Evolutionary conservation across 331 rosid species (phyloP).

Genomic region (Stylosanthes scabra): DNA sequence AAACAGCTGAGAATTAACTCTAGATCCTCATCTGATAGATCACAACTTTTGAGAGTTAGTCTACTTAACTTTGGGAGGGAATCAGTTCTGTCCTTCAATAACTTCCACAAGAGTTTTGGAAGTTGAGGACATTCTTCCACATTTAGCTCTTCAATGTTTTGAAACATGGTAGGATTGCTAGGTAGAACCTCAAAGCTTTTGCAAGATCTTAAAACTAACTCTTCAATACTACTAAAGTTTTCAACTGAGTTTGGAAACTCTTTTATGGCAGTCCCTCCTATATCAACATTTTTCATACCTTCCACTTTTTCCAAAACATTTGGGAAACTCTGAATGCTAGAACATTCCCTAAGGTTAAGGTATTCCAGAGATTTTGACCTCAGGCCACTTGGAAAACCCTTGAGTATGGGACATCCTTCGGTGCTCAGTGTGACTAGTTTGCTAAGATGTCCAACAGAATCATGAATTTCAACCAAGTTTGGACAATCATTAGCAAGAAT

Average conservation of each 20-base stretch:
- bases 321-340: slow-evolving; percentile 35
- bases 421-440: slow-evolving; percentile 37
- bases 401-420: slow-evolving; percentile 29
- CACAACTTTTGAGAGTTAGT: slow-evolving; percentile 33
- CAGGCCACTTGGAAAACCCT: slow-evolving; percentile 23
- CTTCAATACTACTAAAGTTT: slow-evolving; percentile 30
- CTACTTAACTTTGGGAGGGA: slow-evolving; percentile 33
- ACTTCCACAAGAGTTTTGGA: slow-evolving; percentile 28
- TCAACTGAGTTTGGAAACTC: slow-evolving; percentile 35
- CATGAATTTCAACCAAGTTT: slow-evolving; percentile 40
- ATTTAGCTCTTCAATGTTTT: slow-evolving; percentile 37
- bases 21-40: slow-evolving; percentile 37
- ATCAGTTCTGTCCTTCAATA: neutral
- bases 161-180: slow-evolving; percentile 27
- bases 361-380: slow-evolving; percentile 37
- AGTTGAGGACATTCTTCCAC: slow-evolving; percentile 38
- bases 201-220: slow-evolving; percentile 33
- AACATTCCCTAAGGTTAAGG: slow-evolving; percentile 31
- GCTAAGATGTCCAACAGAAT: slow-evolving; percentile 41
- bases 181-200: slow-evolving; percentile 35
- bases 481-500: slow-evolving; percentile 26
- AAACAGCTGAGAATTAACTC: slow-evolving; percentile 31
- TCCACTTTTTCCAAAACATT: slow-evolving; percentile 29
- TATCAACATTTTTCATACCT: slow-evolving; percentile 33
- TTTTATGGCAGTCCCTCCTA: slow-evolving; percentile 40